phyloP scores from a whole-genome alignment of 345 rosid species.

The Salix dunnii region DNA sequence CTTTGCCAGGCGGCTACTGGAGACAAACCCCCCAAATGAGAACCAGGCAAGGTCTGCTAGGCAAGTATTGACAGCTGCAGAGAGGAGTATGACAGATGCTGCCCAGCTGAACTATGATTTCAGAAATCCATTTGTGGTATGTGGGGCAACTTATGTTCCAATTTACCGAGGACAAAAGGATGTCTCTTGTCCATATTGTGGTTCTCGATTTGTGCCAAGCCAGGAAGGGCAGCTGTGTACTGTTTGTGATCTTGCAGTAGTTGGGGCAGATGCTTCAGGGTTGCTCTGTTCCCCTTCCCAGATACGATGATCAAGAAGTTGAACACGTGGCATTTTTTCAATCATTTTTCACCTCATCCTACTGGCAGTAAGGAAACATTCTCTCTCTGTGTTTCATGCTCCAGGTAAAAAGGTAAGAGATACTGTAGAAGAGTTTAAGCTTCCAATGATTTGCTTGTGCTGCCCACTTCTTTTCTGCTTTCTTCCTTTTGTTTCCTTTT shows the following conservation, averaged over 20 bases:
- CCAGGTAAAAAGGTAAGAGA: conserved; percentile 28
- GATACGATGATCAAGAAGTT: conserved; percentile 34
- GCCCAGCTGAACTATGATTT: conserved; percentile 75
- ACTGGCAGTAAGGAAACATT: conserved; percentile 6
- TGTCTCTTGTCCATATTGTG: conserved; percentile 81
- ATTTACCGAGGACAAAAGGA: conserved; percentile 91
- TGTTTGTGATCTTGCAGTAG: conserved; percentile 74
- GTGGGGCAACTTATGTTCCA: conserved; percentile 87
- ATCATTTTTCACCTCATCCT: conserved; percentile 13
- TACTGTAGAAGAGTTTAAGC: conserved; percentile 16
- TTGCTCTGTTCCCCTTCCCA: conserved; percentile 87
- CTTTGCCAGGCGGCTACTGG: conserved; percentile 76
- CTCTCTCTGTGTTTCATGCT: conserved; percentile 4
- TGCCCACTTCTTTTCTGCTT: background rate
- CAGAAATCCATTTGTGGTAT: conserved; percentile 88
- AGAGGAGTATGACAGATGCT: conserved; percentile 69
- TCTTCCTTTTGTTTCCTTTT: background rate
- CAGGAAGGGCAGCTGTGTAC: conserved; percentile 72
- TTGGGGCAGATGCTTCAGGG: conserved; percentile 95
- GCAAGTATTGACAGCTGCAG: conserved; percentile 78
- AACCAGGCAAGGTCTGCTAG: conserved; percentile 76
- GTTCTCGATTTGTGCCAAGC: conserved; percentile 66
- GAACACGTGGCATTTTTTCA: conserved; percentile 1
- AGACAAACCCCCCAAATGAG: conserved; percentile 74
- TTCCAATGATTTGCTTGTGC: conserved; percentile 26